Evolutionary conservation across 345 rosid genomes (phyloP).

Genomic region (Nasturtium officinale): DNA sequence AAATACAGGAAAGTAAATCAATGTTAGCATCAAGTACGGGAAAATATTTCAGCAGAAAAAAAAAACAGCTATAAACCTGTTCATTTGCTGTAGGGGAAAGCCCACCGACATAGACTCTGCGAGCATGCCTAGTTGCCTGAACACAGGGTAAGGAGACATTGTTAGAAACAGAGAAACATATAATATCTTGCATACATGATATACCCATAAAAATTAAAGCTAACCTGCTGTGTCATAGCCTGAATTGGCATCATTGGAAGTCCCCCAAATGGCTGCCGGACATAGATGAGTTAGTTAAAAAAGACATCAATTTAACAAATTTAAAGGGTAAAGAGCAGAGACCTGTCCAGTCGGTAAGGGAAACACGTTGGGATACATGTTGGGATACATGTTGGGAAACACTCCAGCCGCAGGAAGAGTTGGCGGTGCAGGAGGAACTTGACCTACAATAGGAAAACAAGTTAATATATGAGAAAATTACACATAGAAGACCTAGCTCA

Average conservation of each 20-base stretch:
- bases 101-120: slow-evolving; percentile 96
- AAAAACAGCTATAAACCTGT: slow-evolving; percentile 54
- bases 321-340: background rate
- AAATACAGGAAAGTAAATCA: slow-evolving; percentile 35
- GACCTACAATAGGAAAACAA: slow-evolving; percentile 55
- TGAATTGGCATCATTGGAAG: slow-evolving; percentile 89
- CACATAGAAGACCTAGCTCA: slow-evolving; percentile 17
- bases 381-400: slow-evolving; percentile 77
- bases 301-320: background rate
- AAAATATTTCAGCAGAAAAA: background rate
- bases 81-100: slow-evolving; percentile 90
- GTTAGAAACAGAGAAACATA: slow-evolving; percentile 21
- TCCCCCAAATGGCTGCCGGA: slow-evolving; percentile 66
- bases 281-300: slow-evolving; percentile 18
- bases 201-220: background rate
- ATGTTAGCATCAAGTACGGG: background rate
- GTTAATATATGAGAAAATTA: slow-evolving; percentile 25
- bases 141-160: background rate
- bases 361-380: slow-evolving; percentile 80
- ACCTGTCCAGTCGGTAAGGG: slow-evolving; percentile 70
- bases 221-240: slow-evolving; percentile 99
- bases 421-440: slow-evolving; percentile 66
- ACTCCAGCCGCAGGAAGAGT: slow-evolving; percentile 76
- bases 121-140: slow-evolving; percentile 97
- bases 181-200: background rate